Percentiles rank a stretch among this genome's conserved stretches.
Evolutionary conservation across 129 eudicot genomes (phyloP).

Genomic region (Arctium minus): DNA sequence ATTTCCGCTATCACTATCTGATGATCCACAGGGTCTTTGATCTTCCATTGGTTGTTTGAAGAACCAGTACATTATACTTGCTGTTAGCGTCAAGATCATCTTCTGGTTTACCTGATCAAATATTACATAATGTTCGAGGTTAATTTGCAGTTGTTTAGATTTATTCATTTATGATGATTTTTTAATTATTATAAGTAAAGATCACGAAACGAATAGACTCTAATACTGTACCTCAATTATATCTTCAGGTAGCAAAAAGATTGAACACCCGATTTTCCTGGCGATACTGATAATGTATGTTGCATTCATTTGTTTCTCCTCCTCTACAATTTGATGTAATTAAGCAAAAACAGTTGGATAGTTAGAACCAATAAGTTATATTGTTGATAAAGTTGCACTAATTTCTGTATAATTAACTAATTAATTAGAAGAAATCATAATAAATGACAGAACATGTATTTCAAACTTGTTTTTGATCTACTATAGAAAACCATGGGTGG

Average conservation of each 20-base stretch:
- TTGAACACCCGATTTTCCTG: constrained; percentile 94
- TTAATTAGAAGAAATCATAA: not conserved
- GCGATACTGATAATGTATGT: constrained; percentile 93
- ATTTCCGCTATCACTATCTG: constrained; percentile 86
- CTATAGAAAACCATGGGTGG: not conserved
- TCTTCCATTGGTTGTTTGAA: constrained; percentile 75
- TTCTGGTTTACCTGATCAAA: constrained; percentile 79
- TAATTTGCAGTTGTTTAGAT: not conserved
- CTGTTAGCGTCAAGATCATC: constrained; percentile 85
- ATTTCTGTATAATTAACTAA: not conserved
- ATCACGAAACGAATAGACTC: not conserved
- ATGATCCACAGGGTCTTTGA: constrained; percentile 52
- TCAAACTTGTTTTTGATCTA: not conserved
- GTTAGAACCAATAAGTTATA: not conserved
- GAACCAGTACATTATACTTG: constrained; percentile 92
- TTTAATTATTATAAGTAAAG: too few species aligned
- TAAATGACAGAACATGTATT: not conserved
- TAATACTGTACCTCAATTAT: constrained; percentile 65
- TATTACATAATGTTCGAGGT: not conserved
- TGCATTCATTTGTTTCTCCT: constrained; percentile 98
- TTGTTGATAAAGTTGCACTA: not conserved
- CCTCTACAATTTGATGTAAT: constrained; percentile 41
- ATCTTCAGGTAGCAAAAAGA: constrained; percentile 95
- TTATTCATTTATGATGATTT: not conserved
- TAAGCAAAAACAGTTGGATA: not conserved